Conservation (phyloP, 163 green algal genomes). For the Botryococcus braunii region DNA sequence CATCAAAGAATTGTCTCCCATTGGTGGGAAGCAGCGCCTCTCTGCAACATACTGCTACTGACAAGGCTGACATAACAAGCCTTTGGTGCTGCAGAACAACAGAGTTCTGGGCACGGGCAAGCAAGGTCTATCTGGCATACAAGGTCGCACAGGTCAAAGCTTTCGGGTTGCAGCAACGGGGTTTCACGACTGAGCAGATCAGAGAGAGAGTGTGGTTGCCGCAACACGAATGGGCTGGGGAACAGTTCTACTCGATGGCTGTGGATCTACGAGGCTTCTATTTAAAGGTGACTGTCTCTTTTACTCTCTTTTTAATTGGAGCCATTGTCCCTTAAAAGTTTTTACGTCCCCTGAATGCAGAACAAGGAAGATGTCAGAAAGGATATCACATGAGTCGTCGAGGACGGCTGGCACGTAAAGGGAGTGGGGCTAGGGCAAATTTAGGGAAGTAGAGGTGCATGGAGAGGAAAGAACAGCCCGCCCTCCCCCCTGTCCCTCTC, state of each 20-base stretch:
- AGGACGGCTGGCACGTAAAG: too few species aligned
- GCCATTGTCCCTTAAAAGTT: neutral
- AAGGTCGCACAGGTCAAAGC: constrained; percentile 38
- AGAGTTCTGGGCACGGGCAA: constrained; percentile 46
- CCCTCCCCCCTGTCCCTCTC: too few species aligned
- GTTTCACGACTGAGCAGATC: constrained; percentile 28
- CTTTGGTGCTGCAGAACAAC: too few species aligned
- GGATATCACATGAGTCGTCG: too few species aligned
- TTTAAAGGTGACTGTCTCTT: constrained; percentile 76
- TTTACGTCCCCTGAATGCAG: neutral
- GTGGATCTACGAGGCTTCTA: constrained; percentile 82
- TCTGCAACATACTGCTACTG: too few species aligned
- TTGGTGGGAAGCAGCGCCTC: too few species aligned
- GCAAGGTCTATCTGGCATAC: constrained; percentile 45
- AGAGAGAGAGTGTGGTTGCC: constrained; percentile 50
- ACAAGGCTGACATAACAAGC: too few species aligned
- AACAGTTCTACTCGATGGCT: constrained; percentile 71
- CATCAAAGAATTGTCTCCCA: too few species aligned
- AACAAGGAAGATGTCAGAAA: too few species aligned
- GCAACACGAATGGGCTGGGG: constrained; percentile 60
- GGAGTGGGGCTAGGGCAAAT: too few species aligned
- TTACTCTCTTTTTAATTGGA: neutral
- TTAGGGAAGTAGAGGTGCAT: too few species aligned
- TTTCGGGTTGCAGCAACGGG: constrained; percentile 11
- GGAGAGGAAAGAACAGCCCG: too few species aligned